These are phyloP conservation scores for Smallanthus sonchifolius DNA, from an alignment of 129 eudicot genomes.

Conservation along the genomic window DNA sequence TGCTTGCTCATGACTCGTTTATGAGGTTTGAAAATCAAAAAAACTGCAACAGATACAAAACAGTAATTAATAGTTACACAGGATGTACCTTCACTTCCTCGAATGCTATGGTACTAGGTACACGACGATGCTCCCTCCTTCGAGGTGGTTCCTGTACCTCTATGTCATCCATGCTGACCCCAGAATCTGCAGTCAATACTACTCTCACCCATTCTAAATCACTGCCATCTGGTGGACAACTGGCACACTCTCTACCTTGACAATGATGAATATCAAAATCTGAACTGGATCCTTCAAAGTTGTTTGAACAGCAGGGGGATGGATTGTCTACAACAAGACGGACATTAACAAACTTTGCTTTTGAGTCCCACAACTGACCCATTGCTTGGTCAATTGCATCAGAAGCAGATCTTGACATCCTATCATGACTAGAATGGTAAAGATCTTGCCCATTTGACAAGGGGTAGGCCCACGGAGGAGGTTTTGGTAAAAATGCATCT, in stretches of 20 bases:
- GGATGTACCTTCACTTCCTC: slow-evolving; percentile 95
- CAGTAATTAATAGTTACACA: background rate
- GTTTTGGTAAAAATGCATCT: slow-evolving; percentile 89
- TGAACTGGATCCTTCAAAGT: slow-evolving; percentile 29
- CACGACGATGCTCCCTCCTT: slow-evolving; percentile 92
- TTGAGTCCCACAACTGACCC: slow-evolving; percentile 91
- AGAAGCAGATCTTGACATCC: slow-evolving; percentile 94
- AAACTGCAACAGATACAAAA: background rate
- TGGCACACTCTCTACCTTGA: slow-evolving; percentile 33
- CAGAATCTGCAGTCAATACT: slow-evolving; percentile 85
- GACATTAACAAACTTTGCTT: slow-evolving; percentile 87
- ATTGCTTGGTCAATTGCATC: slow-evolving; percentile 96
- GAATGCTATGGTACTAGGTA: slow-evolving; percentile 92
- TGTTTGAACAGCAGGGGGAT: slow-evolving; percentile 28
- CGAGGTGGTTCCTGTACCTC: slow-evolving; percentile 86
- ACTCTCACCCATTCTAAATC: slow-evolving; percentile 76
- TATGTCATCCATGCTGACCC: slow-evolving; percentile 92
- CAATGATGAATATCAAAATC: slow-evolving; percentile 36
- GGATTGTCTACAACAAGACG: slow-evolving; percentile 67
- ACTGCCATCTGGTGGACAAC: slow-evolving; percentile 29
- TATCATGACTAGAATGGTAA: slow-evolving; percentile 63
- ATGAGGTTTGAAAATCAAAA: background rate
- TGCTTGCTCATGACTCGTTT: slow-evolving; percentile 1
- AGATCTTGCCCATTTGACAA: slow-evolving; percentile 72
- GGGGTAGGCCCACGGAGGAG: slow-evolving; percentile 99